Evolutionary conservation across 306 rosid species (phyloP).

Genomic region (Vicia villosa): DNA sequence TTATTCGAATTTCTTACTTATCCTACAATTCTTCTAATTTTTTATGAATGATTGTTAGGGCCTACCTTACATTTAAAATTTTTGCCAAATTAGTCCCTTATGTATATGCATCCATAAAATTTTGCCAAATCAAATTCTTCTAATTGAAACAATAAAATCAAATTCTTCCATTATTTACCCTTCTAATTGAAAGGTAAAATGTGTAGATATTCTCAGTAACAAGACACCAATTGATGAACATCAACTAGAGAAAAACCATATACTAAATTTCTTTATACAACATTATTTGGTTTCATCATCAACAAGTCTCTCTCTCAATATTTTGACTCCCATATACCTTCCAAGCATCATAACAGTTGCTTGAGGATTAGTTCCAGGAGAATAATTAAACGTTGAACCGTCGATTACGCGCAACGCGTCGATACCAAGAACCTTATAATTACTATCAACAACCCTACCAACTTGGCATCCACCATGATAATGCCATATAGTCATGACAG

Average conservation of each 20-base stretch:
- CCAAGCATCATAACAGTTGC: slow-evolving; percentile 90
- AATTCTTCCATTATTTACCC: neutral
- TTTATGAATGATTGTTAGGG: too few species aligned
- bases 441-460: slow-evolving; percentile 60
- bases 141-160: neutral
- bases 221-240: neutral
- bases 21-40: too few species aligned
- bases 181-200: neutral
- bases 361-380: slow-evolving; percentile 89
- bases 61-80: too few species aligned
- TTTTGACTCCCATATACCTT: slow-evolving; percentile 78
- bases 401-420: slow-evolving; percentile 71
- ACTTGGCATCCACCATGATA: slow-evolving; percentile 86
- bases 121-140: too few species aligned
- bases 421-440: slow-evolving; percentile 65
- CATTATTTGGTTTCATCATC: neutral
- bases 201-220: neutral
- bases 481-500: slow-evolving; percentile 87
- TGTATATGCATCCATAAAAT: neutral
- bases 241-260: neutral
- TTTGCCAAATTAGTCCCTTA: neutral
- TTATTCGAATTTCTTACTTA: too few species aligned
- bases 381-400: slow-evolving; percentile 72
- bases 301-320: slow-evolving; percentile 55
- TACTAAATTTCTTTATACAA: neutral